Base-by-base conservation (phyloP, 257 asterid species). In the Solanum rostratum region DNA sequence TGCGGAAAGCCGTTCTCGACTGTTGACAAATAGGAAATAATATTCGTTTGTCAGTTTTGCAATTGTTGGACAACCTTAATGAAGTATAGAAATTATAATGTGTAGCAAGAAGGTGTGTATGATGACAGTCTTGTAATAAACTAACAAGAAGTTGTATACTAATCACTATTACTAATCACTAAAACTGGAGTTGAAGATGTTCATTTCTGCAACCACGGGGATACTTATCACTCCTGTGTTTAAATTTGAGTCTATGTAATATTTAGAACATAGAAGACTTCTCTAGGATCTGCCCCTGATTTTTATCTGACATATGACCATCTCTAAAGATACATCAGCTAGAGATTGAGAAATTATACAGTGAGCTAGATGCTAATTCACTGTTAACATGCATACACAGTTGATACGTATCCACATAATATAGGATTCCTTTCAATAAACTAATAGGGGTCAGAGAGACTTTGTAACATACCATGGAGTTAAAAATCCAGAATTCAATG, bases 401-500 rank as follows among this genome's bases (percentile, higher is more conserved):
- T 73, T 13, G 4, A 74, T 46, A 45, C 1, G 16, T 24, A 15
- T 1, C 49, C 45, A 76, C 43, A 27, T 16, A 76, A 50, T 33
- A 46, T 30, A 65, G 43, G 24, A 33, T 29, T 8, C 45, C 27
- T 59, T 18, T 19, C 3, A 54, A 71, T 57, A 55, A 20, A 71
- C 63, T 60, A 33, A 50, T 27, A 74, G 55, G 50, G 15, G 71
- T 70, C 59, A 83, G 82, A 83, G 55, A 27, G 84, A 60, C 24
- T 50, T 29, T 60, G 65, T 5, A 80, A 52, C 90, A 1, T 93
- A 96, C 98, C 99, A 97, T 52, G 99, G 99, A 66, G 97, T 95
- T 85, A 95, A 90, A 88, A 97, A 97, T 79, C 97, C 95, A 68
- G 99, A 97, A 86, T 95, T 97, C 66, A 97, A 82, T 87, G 94